phyloP scores from a whole-genome alignment of 495 filamentous ascomycete species.

The Bombardia bombarda region DNA sequence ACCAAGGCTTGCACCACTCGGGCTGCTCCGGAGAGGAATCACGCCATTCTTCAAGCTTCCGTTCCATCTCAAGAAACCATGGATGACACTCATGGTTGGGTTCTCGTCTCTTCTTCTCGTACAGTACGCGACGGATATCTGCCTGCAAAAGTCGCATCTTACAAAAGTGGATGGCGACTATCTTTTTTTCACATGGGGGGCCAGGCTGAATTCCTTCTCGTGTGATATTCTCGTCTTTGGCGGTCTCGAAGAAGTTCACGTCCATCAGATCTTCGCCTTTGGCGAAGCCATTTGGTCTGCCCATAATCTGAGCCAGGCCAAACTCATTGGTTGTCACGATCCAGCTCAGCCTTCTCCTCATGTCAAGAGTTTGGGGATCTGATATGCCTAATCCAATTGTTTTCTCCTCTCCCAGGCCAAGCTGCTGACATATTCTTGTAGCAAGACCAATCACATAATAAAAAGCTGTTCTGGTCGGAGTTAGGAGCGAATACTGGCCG shows the following conservation, averaged over 20 bases:
- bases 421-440: constrained; percentile 74
- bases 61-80: constrained; percentile 76
- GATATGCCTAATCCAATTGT: constrained; percentile 56
- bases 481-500: constrained; percentile 84
- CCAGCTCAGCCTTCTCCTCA: constrained; percentile 83
- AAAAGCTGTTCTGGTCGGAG: constrained; percentile 77
- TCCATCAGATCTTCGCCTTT: constrained; percentile 71
- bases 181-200: constrained; percentile 65
- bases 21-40: constrained; percentile 37
- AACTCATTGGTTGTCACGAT: constrained; percentile 77
- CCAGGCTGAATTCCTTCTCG: constrained; percentile 64
- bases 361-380: constrained; percentile 70
- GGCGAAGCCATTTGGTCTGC: constrained; percentile 74
- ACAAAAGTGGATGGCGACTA: constrained; percentile 84
- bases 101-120: constrained; percentile 65
- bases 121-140: constrained; percentile 76
- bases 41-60: constrained; percentile 67
- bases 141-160: constrained; percentile 84
- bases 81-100: constrained; percentile 69
- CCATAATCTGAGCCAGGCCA: constrained; percentile 77
- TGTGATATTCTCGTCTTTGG: constrained; percentile 74
- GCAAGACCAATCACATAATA: constrained; percentile 89
- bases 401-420: constrained; percentile 77
- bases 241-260: constrained; percentile 69
- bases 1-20: constrained; percentile 47